Evolutionary conservation across 345 rosid species (phyloP), one percentile per base, ranked within the genome.

Genomic region (Draba incana): DNA sequence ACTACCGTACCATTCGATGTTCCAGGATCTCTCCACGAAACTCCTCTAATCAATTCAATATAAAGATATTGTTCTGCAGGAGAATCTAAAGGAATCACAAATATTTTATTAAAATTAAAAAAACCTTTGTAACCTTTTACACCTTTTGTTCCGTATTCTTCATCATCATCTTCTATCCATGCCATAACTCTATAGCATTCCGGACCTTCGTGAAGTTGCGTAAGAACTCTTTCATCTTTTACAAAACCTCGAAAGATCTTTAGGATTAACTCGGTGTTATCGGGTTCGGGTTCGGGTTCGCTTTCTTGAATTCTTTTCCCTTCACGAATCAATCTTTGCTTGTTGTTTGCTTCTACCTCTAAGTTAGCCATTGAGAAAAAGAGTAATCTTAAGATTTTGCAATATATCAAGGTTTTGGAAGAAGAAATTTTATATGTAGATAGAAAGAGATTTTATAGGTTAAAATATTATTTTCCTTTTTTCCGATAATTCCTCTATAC

Each of bases 31-130:
- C n/a, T 44, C 10, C 0, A 30, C 2, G 61, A 31, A 6, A 0
- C 0, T 6, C 12, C 37, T 51, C 12, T 43, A 24, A 42, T 0
- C 12, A 70, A 20, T 23, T 70, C 75, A 15, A 70, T 24, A 35
- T 51, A 60, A 42, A 70, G 44, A 52, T 70, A 25, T 35, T 8
- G 16, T 16, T 61, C 4, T 24, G 14, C 33, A 49, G 28, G 55
- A 46, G 8, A 57, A 10, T 68, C 30, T 25, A 57, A n/a, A 37
- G 64, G 41, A 57, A 57, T 35, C 57, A 37, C 64, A 42, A 68
- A 0, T 37, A 2, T 20, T 68, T 41, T 11, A 28, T 50, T 8
- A 54, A 59, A 59, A 1, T 9, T 4, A 59, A 2, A 4, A 10
- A 11, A 3, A 31, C 50, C 65, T 11, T 7, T 0, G 3, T 2